Conservation (phyloP, 1,284 basidiomycete genomes). For the Fomes fomentarius region DNA sequence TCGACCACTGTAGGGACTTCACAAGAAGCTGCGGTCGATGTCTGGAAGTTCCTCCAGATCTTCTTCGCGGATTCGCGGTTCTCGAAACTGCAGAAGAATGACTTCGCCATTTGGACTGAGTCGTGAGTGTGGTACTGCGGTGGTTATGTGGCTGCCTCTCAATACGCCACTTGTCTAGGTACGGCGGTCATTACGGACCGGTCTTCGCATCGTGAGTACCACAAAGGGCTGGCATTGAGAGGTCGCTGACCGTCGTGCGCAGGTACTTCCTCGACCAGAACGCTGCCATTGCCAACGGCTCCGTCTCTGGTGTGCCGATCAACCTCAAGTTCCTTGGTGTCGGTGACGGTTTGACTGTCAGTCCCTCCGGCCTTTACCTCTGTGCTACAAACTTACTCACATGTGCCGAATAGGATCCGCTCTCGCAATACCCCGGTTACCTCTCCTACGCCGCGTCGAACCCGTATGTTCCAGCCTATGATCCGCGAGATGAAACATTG, state of each 20-base stretch:
- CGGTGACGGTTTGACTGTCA: background rate
- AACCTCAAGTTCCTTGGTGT: conserved; percentile 5
- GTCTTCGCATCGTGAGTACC: conserved; percentile 55
- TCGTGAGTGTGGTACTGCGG: conserved; percentile 37
- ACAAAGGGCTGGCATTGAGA: background rate
- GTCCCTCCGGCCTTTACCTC: background rate
- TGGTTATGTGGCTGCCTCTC: background rate
- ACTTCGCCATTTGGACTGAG: conserved; percentile 65
- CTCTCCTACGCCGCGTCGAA: background rate
- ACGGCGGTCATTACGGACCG: conserved; percentile 66
- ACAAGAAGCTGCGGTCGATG: conserved; percentile 53
- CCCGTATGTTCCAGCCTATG: background rate
- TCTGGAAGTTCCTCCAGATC: conserved; percentile 69
- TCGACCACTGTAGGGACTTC: conserved; percentile 50
- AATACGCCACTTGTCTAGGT: conserved; percentile 32
- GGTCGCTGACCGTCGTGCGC: background rate
- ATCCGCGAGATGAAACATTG: background rate
- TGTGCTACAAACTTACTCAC: background rate
- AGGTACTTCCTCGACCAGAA: conserved; percentile 2
- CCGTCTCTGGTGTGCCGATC: conserved; percentile 1
- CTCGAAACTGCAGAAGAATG: conserved; percentile 48
- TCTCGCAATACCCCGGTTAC: background rate
- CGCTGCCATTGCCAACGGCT: background rate
- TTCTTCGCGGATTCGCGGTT: conserved; percentile 63
- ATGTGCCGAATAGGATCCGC: background rate